These are phyloP conservation scores for Emergomyces orientalis DNA, from an alignment of 2,329 filamentous ascomycete species.

Conservation along the genomic window DNA sequence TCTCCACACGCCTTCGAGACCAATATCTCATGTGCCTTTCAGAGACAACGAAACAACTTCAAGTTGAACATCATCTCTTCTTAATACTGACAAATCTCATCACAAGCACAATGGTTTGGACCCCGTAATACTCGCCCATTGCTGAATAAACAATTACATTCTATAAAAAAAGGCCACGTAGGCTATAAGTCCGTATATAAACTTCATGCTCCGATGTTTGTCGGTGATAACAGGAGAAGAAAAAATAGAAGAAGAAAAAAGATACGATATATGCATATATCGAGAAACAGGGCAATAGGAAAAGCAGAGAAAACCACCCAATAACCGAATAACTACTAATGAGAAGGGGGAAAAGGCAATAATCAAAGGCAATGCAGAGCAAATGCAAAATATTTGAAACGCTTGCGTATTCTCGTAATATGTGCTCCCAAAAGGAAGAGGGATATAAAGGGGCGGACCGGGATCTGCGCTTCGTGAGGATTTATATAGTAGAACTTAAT, in stretches of 20 bases:
- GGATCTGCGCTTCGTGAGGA: background rate
- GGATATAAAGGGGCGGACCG: background rate
- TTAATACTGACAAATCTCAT: background rate
- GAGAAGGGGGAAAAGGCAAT: background rate
- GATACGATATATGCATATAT: background rate
- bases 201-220: background rate
- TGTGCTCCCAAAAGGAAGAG: background rate
- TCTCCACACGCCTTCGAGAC: background rate
- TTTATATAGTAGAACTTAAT: background rate
- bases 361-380: background rate
- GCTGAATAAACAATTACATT: background rate
- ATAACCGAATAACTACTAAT: background rate
- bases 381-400: background rate
- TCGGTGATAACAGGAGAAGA: background rate
- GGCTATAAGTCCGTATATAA: background rate
- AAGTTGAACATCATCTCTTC: background rate
- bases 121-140: too few relatives aligned
- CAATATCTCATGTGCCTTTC: background rate
- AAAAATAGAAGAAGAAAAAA: background rate
- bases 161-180: background rate
- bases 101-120: too few relatives aligned
- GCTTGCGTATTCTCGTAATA: conserved; percentile 1
- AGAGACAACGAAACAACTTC: background rate
- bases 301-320: background rate
- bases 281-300: background rate